These are phyloP conservation scores for Ophiostoma sp. DNA, from an alignment of 2,329 filamentous ascomycete genomes.

Conservation along the genomic window DNA sequence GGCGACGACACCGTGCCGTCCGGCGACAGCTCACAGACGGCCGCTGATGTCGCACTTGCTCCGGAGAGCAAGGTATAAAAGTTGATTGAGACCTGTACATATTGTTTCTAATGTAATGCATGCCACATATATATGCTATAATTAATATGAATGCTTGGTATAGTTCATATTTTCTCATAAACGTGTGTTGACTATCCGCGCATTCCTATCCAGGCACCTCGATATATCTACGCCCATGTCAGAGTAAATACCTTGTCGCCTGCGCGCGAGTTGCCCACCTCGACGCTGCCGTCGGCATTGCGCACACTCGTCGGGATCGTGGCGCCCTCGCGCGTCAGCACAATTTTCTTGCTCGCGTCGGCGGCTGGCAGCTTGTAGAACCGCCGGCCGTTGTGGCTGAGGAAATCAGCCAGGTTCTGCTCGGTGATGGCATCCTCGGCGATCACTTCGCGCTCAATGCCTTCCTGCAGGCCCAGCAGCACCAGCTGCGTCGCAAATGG, in stretches of 20 bases:
- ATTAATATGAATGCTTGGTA: background rate
- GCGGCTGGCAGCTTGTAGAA: conserved; percentile 47
- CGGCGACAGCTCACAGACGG: conserved; percentile 8
- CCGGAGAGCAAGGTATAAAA: background rate
- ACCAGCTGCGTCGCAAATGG: conserved; percentile 57
- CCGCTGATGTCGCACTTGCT: background rate
- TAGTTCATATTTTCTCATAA: background rate
- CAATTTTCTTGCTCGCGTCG: conserved; percentile 30
- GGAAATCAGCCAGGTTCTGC: conserved; percentile 50
- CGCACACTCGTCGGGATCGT: conserved; percentile 38
- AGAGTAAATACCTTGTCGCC: conserved; percentile 41
- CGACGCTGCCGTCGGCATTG: conserved; percentile 36
- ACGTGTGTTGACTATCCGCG: too few species aligned
- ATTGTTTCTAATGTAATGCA: background rate
- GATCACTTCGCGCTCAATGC: conserved; percentile 49
- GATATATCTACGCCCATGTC: conserved; percentile 30
- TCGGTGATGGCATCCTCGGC: conserved; percentile 48
- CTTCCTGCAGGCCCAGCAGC: conserved; percentile 58
- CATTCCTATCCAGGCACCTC: background rate
- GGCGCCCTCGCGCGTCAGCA: conserved; percentile 40
- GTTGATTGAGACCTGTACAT: background rate
- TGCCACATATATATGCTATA: background rate
- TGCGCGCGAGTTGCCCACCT: conserved; percentile 42
- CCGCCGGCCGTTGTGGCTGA: conserved; percentile 46
- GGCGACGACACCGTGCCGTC: conserved; percentile 24